Base-by-base conservation (phyloP, 148 eudicot species). In the Camellia granthamiana region DNA sequence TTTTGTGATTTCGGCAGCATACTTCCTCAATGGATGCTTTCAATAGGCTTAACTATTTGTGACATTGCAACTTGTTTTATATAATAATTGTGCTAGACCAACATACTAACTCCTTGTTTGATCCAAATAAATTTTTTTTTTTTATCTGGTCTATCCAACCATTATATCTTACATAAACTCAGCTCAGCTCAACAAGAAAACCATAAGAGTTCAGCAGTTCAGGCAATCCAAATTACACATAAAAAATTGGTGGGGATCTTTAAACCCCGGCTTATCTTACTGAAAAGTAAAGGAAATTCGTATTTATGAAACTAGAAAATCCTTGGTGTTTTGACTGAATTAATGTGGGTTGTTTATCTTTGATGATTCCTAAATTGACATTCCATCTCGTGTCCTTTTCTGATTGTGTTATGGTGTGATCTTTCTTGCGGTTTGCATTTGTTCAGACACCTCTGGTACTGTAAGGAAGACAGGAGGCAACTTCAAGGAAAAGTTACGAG, bases 401-500 rank as follows among this genome's bases (percentile, higher is more conserved):
- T 59, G 38, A 38, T 44, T 74, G 23, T 49, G 13, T 62, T 65
- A 66, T 49, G 38, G 10, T 69, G 76, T 68, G 46, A 73, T 60
- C 54, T 76, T 61, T 72, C 76, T 67, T 44, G 7, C 76, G 43
- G 13, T 72, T 81, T 77, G 60, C 5, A 67, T 72, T 63, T 44
- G 9, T 70, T 78, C 87, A 94, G 97, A 94, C 71, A 87, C 89
- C 63, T 69, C 87, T 78, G 92, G 91, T 67, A 75, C 89, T 72
- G 88, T 90, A 42, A 87, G 92, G 72, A 93, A 84, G 85, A 66
- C 80, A 23, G 90, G 91, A 62, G 91, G 89, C 64, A 89, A 90
- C 83, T 95, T 95, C 83, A 95, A 95, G 88, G 99, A 93, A 81
- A 92, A 83, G 84, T 78, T 95, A 74, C 86, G 98, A 78, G 93